Percentiles rank a stretch among this genome's conserved stretches.
Conservation (phyloP, 305 asterid genomes). For the Stenogyne calaminthoides region DNA sequence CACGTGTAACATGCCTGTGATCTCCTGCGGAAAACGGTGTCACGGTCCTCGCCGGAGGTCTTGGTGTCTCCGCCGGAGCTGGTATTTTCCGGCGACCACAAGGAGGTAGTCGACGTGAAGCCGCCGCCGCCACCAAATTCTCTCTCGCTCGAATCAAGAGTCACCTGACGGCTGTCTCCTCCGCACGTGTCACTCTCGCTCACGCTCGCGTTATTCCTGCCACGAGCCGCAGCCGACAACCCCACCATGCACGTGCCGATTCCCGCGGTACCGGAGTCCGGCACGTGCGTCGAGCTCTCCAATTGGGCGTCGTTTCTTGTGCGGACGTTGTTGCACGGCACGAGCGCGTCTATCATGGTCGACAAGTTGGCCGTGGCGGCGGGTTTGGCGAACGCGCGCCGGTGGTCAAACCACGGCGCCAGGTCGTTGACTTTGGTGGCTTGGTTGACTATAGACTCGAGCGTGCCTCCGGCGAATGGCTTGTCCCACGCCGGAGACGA, state of each 20-base stretch:
- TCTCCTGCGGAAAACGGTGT: slow-evolving; percentile 59
- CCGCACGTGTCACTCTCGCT: slow-evolving; percentile 63
- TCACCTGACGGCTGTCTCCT: slow-evolving; percentile 47
- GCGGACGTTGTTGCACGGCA: slow-evolving; percentile 49
- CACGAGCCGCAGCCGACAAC: slow-evolving; percentile 35
- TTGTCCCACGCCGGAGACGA: slow-evolving; percentile 49
- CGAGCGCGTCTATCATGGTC: slow-evolving; percentile 59
- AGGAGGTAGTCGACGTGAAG: slow-evolving; percentile 49
- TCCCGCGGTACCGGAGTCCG: slow-evolving; percentile 16
- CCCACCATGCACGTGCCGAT: slow-evolving; percentile 38
- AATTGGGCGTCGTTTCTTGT: background rate
- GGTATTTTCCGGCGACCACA: slow-evolving; percentile 73
- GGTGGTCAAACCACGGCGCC: slow-evolving; percentile 52
- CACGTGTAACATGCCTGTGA: slow-evolving; percentile 46
- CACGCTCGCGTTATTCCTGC: slow-evolving; percentile 37
- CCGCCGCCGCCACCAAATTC: slow-evolving; percentile 38
- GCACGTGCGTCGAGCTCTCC: slow-evolving; percentile 34
- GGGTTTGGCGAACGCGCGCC: slow-evolving; percentile 23
- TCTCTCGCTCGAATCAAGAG: slow-evolving; percentile 54
- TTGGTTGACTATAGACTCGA: slow-evolving; percentile 76
- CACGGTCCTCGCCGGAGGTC: slow-evolving; percentile 64
- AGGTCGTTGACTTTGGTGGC: slow-evolving; percentile 45
- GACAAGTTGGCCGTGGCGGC: slow-evolving; percentile 20
- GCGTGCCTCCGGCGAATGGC: slow-evolving; percentile 68
- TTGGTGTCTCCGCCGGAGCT: slow-evolving; percentile 67